Conservation (phyloP, 108 stramenopile species). For the Asterionellopsis glacialis region DNA sequence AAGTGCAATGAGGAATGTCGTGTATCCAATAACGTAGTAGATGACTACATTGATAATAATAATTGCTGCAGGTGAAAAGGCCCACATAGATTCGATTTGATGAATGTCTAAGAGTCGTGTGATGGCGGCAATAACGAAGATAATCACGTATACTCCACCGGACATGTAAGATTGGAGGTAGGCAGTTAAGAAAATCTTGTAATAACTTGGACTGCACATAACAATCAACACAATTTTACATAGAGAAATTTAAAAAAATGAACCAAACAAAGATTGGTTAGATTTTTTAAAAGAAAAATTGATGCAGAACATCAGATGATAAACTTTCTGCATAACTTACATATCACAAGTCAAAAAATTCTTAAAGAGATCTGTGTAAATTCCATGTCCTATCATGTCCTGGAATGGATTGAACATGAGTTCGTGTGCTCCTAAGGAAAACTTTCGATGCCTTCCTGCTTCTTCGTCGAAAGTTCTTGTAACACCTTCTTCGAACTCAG, state of each 20-base stretch:
- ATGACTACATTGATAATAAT: constrained; percentile 33
- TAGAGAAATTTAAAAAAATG: too few species aligned
- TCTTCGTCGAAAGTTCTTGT: constrained; percentile 63
- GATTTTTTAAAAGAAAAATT: too few species aligned
- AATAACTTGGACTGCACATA: constrained; percentile 28
- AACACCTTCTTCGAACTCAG: constrained; percentile 55
- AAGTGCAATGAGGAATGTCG: constrained; percentile 41
- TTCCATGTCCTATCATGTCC: constrained; percentile 40
- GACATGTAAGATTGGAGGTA: constrained; percentile 43
- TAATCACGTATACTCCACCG: constrained; percentile 42
- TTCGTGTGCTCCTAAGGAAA: constrained; percentile 48
- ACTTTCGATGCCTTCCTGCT: constrained; percentile 56
- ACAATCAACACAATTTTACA: too few species aligned
- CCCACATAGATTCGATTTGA: constrained; percentile 17
- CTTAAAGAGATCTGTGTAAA: constrained; percentile 40
- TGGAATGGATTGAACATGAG: constrained; percentile 51
- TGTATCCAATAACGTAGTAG: constrained; percentile 47
- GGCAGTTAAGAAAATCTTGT: constrained; percentile 49
- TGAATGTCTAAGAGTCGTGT: constrained; percentile 22
- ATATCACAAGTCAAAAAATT: constrained; percentile 45
- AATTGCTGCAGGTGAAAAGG: constrained; percentile 41
- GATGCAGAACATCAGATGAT: too few species aligned
- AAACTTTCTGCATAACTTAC: too few species aligned
- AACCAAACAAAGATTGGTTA: too few species aligned
- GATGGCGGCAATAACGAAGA: constrained; percentile 33